Percentiles rank a stretch among this genome's conserved stretches.
Conservation (phyloP, 805 yeast species). For the Candida palmyrensis region DNA sequence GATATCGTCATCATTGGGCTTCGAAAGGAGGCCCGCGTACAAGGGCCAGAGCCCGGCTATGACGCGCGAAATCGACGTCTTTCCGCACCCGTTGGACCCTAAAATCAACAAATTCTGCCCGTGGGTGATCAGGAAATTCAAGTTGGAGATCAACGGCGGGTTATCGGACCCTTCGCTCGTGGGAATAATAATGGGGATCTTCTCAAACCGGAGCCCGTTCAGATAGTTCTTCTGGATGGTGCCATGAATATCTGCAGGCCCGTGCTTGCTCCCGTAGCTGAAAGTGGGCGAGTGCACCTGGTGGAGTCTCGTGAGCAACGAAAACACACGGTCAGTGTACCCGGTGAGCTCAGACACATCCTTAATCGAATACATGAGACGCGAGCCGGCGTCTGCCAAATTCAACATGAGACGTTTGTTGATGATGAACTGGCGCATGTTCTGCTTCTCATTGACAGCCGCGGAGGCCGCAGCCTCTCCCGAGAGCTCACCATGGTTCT, state of each 20-base stretch:
- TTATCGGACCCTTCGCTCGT: conserved; percentile 56
- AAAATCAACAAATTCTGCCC: conserved; percentile 72
- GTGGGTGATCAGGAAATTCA: conserved; percentile 56
- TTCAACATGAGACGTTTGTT: conserved; percentile 88
- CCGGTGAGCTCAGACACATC: conserved; percentile 90
- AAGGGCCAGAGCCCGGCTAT: conserved; percentile 92
- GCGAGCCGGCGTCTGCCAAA: conserved; percentile 90
- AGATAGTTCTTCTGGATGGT: conserved; percentile 71
- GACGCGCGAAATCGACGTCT: conserved; percentile 77
- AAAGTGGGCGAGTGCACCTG: conserved; percentile 67
- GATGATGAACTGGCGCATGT: conserved; percentile 84
- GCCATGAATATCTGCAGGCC: conserved; percentile 56
- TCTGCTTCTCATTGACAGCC: conserved; percentile 39
- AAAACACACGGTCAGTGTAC: conserved; percentile 80
- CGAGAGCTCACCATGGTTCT: conserved; percentile 11
- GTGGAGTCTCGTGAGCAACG: conserved; percentile 70
- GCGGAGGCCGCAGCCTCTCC: conserved; percentile 5
- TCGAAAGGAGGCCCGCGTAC: conserved; percentile 75
- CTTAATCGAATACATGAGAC: conserved; percentile 91
- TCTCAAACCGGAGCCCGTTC: conserved; percentile 74
- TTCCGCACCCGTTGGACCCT: conserved; percentile 89
- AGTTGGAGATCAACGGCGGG: conserved; percentile 49
- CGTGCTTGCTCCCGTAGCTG: conserved; percentile 42
- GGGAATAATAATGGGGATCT: conserved; percentile 79
- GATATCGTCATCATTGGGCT: conserved; percentile 66